Base-by-base conservation (phyloP, 257 asterid genomes). In the Oldenlandia corymbosa region DNA sequence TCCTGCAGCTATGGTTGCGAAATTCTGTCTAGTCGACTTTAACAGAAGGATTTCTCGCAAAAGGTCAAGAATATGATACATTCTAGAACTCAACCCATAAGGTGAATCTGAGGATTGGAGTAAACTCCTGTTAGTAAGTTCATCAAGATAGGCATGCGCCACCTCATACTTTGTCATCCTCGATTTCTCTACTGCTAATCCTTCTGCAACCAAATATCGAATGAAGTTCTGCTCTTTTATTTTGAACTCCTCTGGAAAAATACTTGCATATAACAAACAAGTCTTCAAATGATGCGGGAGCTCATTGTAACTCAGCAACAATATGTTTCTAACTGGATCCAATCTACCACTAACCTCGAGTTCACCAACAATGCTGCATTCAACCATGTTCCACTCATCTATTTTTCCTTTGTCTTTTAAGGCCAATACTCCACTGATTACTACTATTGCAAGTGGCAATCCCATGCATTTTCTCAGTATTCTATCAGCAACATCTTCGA, bases 181-280 rank as follows among this genome's bases (percentile, higher is more conserved):
- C 5, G 37, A 31, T 34, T 49, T 58, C 14, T 27, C 51, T 34
- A 58, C 53, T 26, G 70, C 74, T 27, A 78, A 73, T 20, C 80
- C 77, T 68, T 78, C 83, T 0, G 73, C 62, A 52, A 64, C 42
- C 83, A 79, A 78, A 18, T 71, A 17, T 6, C 75, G 67, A 27
- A 60, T 54, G 27, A 74, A 14, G 0, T 5, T 71, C 30, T n/a
- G 37, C 17, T 32, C 41, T 23, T 48, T 61, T 0, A 74, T 18
- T 26, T 11, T 4, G 27, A 16, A 46, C 63, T 59, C 71, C 20
- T 73, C 79, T 0, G 76, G 75, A 28, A 13, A 53, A 13, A 53
- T 53, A 53, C 59, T 53, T 53, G 11, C 6, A 53, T 53, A 12
- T 26, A 53, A 12, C 17, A 53, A 27, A 27, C 59, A 53, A 28